These are phyloP conservation scores for Amaranthus palmeri DNA, from an alignment of 148 eudicot species.

Conservation along the genomic window DNA sequence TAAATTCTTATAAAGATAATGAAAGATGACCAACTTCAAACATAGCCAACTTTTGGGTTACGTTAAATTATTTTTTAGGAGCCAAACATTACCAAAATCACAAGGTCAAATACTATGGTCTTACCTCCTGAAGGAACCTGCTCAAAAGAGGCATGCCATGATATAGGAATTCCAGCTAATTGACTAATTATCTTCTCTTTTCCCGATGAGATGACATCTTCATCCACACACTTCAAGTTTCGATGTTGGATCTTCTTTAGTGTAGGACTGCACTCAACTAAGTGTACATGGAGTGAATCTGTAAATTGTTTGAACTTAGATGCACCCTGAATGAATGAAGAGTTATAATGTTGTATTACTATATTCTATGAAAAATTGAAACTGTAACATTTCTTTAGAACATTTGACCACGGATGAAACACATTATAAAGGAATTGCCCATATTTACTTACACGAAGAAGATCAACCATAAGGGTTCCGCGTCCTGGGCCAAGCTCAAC, in stretches of 20 bases:
- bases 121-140: conserved; percentile 94
- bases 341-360: background rate
- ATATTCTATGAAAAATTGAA: background rate
- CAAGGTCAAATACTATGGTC: background rate
- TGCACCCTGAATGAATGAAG: conserved; percentile 52
- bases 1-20: too few relatives aligned
- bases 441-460: conserved; percentile 61
- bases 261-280: conserved; percentile 95
- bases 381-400: background rate
- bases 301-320: conserved; percentile 73
- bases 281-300: conserved; percentile 62
- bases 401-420: background rate
- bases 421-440: conserved; percentile 5
- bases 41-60: too few relatives aligned
- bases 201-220: conserved; percentile 25
- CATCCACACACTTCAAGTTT: conserved; percentile 63
- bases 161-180: conserved; percentile 61
- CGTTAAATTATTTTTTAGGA: too few relatives aligned
- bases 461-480: conserved; percentile 97
- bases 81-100: background rate
- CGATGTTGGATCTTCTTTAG: conserved; percentile 63
- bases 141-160: conserved; percentile 89
- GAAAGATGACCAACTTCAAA: too few relatives aligned
- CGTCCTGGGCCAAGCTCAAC: conserved; percentile 98
- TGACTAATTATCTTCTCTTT: conserved; percentile 40